Percentiles rank a stretch among this genome's conserved stretches.
These are phyloP conservation scores for Gracilaria vermiculophylla DNA, from an alignment of 23 red algal genomes.

Conservation along the genomic window DNA sequence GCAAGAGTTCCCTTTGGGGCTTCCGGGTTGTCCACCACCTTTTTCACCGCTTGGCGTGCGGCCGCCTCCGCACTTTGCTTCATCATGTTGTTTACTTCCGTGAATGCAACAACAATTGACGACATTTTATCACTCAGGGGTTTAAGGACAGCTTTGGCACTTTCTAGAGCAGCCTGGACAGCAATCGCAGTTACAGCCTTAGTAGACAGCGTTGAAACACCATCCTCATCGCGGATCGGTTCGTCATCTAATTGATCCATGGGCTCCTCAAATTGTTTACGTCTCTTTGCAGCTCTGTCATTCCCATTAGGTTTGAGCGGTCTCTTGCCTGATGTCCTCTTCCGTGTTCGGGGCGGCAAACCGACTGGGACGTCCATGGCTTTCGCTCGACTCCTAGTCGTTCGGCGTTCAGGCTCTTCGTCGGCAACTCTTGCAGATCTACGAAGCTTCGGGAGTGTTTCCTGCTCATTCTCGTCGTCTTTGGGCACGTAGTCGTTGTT, in stretches of 20 bases:
- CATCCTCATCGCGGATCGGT: not conserved
- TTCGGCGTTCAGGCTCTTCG: slow-evolving; percentile 3
- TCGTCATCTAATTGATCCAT: slow-evolving; percentile 2
- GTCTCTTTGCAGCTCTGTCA: slow-evolving; percentile 9
- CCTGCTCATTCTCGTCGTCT: not conserved
- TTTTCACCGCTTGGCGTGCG: not conserved
- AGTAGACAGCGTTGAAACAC: slow-evolving; percentile 7
- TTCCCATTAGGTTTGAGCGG: not conserved
- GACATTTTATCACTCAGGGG: slow-evolving; percentile 41
- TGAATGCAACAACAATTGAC: not conserved
- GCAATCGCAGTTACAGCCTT: slow-evolving; percentile 63
- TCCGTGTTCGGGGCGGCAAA: not conserved
- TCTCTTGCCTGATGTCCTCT: not conserved
- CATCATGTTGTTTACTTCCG: slow-evolving; percentile 12
- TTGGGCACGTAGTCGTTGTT: slow-evolving; percentile 14
- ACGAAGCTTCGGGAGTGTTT: not conserved
- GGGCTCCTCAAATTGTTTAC: not conserved
- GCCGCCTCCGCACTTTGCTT: slow-evolving; percentile 25
- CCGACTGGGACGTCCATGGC: not conserved
- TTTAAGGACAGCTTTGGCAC: slow-evolving; percentile 48
- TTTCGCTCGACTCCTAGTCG: slow-evolving; percentile 1
- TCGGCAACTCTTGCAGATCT: slow-evolving; percentile 21
- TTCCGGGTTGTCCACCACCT: not conserved
- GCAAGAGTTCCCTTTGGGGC: slow-evolving; percentile 24
- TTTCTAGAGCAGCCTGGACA: slow-evolving; percentile 48